These are phyloP conservation scores for Tillandsia leiboldiana DNA, from an alignment of 176 grass and related monocot genomes.

Conservation along the genomic window DNA sequence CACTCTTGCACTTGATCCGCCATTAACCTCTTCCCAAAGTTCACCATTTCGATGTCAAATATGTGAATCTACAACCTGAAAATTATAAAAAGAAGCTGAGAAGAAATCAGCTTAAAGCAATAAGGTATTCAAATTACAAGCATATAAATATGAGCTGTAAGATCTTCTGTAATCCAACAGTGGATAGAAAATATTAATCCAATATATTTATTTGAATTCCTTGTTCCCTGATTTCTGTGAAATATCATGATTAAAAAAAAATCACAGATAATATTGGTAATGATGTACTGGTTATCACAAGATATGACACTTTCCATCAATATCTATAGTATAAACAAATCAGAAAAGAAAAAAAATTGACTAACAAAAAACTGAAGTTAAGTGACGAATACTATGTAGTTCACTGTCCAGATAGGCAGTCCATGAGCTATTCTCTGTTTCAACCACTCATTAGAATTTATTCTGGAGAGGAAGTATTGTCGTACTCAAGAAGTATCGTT, in stretches of 20 bases:
- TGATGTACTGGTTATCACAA: too few species aligned
- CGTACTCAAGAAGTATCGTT: too few species aligned
- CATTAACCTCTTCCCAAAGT: slow-evolving; percentile 70
- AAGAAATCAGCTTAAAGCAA: not conserved
- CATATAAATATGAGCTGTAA: not conserved
- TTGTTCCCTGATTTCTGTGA: not conserved
- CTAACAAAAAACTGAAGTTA: too few species aligned
- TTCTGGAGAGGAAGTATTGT: too few species aligned
- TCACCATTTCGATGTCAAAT: slow-evolving; percentile 51
- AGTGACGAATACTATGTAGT: too few species aligned
- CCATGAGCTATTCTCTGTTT: too few species aligned
- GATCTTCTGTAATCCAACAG: not conserved
- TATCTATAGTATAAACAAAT: too few species aligned
- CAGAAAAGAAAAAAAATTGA: too few species aligned
- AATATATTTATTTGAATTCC: not conserved
- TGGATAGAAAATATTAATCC: not conserved
- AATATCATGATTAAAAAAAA: not conserved
- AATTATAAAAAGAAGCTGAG: not conserved
- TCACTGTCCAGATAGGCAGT: too few species aligned
- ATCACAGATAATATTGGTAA: too few species aligned
- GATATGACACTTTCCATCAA: too few species aligned
- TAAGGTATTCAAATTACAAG: not conserved
- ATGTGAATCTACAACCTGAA: not conserved
- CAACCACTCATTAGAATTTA: too few species aligned
- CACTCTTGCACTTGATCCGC: slow-evolving; percentile 65